Evolutionary conservation across 164 flowering plant genomes (phyloP), one percentile per base, ranked within the genome.

Genomic region (Litsea cubeba): DNA sequence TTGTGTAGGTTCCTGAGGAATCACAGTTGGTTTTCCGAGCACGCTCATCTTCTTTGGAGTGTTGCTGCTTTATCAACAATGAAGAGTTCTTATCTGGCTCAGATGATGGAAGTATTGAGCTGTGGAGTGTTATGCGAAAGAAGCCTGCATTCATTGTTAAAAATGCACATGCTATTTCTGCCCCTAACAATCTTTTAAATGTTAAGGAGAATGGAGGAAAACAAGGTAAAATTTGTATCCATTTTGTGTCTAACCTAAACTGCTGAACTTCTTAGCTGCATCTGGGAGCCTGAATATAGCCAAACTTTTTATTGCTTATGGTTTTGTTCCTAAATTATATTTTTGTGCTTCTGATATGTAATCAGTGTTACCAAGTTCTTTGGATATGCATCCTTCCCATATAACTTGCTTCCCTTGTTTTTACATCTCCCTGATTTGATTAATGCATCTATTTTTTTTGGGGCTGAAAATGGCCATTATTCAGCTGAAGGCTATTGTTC

Each of bases 31-130:
- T 90, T 65, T 96, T 86, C 72, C 95, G 94, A 74, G 92, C 99
- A 70, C 86, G 94, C 49, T 85, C 88, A 46, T 79, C 97, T 8
- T 85, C 92, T 76, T 77, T 96, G 54, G 98, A 96, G 76, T 85
- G 97, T 79, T 74, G 93, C 71, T 87, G 97, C 74, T 94, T 92
- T 79, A 85, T 91, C 69, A 84, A 80, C 73, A 87, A 92, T 77
- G 96, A 90, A 71, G 97, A 92, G 75, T 96, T 87, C 81, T 80
- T 96, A 63, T 88, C 97, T 62, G 99, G 99, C 54, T 91, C 97
- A 23, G 97, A 94, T 86, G 94, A 96, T 87, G 99, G 99, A 77
- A 92, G 92, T 71, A 71, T 96, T 79, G 88, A 88, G 82, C 93
- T 91, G 22, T 94, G 99, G 98, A 84, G 82, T 70, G 20, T 82